Evolutionary conservation across 306 rosid species (phyloP), one percentile per base, ranked within the genome.

Genomic region (Gillenia trifoliata): DNA sequence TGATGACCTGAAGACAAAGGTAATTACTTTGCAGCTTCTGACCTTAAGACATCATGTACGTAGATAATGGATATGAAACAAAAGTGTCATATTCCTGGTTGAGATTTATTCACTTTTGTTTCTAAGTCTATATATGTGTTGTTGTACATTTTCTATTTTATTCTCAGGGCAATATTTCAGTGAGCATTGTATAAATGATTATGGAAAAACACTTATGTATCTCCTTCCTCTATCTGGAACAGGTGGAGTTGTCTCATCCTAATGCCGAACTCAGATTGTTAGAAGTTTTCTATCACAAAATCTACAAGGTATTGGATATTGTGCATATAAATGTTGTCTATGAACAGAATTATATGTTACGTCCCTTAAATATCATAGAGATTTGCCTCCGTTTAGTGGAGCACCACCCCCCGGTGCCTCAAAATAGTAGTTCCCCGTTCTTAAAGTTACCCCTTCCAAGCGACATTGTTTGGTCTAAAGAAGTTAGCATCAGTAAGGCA

Each of bases 231-330:
- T 76, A 38, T 57, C 20, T 72, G 57, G 71, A 79, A 83, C 94
- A 93, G 98, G 96, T 91, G 33, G 98, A 91, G 81, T 81, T 93
- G 80, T 91, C 98, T 54, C 89, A 80, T 83, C 90, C 93, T 20
- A 75, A 87, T 76, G 98, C 94, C 9, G 97, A 91, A 82, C 87
- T 93, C 72, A 87, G 98, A 81, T 81, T 93, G 78, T 87, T 93
- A 17, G 98, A 93, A 79, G 97, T 91, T 82, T 93, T 93, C 77
- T 89, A 89, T 82, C 98, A 93, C 86, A 93, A 89, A 83, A 93
- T 93, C 63, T 93, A 93, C 75, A 93, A 93, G 97, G 98, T 93
- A 62, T 54, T 72, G 26, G 17, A 20, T 15, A 57, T 8, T 1
- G 30, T 63, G 29, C 49, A 17, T 22, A 4, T 31, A 2, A 22